Evolutionary conservation across 345 rosid species (phyloP), one percentile per base, ranked within the genome.

Genomic region (Salix brachista): DNA sequence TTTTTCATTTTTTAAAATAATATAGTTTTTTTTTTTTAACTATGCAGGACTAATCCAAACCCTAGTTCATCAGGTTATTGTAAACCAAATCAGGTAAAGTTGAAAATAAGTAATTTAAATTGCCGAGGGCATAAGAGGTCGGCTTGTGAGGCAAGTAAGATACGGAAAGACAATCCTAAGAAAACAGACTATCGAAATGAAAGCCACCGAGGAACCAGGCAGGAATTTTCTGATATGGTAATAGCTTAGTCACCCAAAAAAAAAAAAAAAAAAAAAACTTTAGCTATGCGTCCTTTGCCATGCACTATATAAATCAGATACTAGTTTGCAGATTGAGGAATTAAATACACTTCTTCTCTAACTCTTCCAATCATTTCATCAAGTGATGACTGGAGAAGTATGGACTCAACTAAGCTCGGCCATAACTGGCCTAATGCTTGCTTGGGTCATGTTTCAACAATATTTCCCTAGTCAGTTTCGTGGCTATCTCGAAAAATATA

Each of bases 361-460:
- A 8, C 42, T 39, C 42, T 39, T 54, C 61, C 3, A 10, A 8
- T 8, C 61, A 18, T 7, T 19, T 52, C 6, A 11, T 52, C 6
- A 11, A 37, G 39, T 37, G 50, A 67, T 4, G 1, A 19, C 25
- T 10, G 48, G n/a, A 18, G 70, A 67, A 25, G 9, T 10, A 9
- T 67, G 42, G 74, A 52, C 42, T 71, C 65, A 52, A 52, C 7
- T 71, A 17, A n/a, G 75, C 67, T 58, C 75, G 7, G n/a, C 75
- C 39, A 23, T 72, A 14, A 39, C 67, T 5, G 37, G 28, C 58
- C 69, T 44, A 0, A 5, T 42, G 58, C 9, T 73, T 73, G 54
- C 39, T 18, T 17, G 58, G 65, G 62, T 56, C 12, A 44, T 74
- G 61, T 61, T 73, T 23, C 37, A 39, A 8, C 6, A 19, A 44